These are phyloP conservation scores for Emydomyces testavorans DNA, from an alignment of 2,329 filamentous ascomycete genomes.

Conservation along the genomic window DNA sequence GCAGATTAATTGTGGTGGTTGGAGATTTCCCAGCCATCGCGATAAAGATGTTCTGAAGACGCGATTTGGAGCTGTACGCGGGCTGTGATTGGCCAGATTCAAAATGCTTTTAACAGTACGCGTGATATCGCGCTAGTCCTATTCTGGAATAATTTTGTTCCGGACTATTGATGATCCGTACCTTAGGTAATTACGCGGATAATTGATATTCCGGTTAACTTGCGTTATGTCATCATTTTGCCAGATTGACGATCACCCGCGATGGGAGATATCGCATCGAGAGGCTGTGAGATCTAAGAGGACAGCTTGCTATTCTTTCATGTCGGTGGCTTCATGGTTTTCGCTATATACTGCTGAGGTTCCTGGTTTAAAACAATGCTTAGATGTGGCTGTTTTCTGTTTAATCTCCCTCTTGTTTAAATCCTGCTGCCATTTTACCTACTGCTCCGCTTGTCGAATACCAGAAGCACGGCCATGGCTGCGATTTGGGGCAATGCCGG, in stretches of 20 bases:
- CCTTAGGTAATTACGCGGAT: neutral
- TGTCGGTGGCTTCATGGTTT: neutral
- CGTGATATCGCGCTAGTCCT: constrained; percentile 11
- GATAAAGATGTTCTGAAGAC: neutral
- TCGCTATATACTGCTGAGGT: neutral
- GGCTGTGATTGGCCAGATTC: constrained; percentile 5
- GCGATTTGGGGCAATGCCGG: constrained; percentile 35
- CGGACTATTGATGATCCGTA: neutral
- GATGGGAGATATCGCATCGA: too few species aligned
- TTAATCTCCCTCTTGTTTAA: too few species aligned
- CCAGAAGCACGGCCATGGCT: constrained; percentile 25
- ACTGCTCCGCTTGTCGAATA: neutral
- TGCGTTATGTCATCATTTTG: neutral
- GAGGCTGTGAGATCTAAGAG: neutral
- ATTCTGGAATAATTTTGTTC: constrained; percentile 6
- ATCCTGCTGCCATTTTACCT: neutral
- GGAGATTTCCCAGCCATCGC: constrained; percentile 9
- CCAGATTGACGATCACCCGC: neutral
- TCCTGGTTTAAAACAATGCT: too few species aligned
- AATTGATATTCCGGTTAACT: neutral
- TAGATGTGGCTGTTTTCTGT: too few species aligned
- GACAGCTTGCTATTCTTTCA: constrained; percentile 9
- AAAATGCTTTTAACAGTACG: neutral
- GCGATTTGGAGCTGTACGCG: constrained; percentile 3
- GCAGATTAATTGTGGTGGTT: constrained; percentile 7